These are phyloP conservation scores for Wickerhamiella azyma DNA, from an alignment of 805 yeast species.

Conservation along the genomic window DNA sequence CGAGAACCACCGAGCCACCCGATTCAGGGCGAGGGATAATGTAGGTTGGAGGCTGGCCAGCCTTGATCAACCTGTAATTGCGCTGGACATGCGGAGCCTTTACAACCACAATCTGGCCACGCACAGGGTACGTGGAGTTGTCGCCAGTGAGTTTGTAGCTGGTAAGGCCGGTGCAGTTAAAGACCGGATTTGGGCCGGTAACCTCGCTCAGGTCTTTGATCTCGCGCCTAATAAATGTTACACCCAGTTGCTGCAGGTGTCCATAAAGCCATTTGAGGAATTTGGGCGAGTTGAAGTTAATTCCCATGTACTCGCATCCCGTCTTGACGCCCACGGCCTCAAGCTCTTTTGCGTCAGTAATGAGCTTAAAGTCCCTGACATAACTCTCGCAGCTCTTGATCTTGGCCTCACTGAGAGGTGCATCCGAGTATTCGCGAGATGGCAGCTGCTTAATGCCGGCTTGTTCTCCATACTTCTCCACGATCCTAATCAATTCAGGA, in stretches of 20 bases:
- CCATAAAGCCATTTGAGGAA: constrained; percentile 37
- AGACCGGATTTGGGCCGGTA: constrained; percentile 33
- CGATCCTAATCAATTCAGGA: constrained; percentile 32
- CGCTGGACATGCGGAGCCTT: constrained; percentile 54
- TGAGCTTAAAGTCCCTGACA: constrained; percentile 33
- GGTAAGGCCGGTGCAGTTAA: constrained; percentile 70
- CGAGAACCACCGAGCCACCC: constrained; percentile 53
- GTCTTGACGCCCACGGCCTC: constrained; percentile 37
- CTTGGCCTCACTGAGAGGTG: constrained; percentile 33
- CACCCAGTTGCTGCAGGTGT: constrained; percentile 37
- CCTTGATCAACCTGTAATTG: constrained; percentile 27
- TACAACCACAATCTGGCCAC: constrained; percentile 70
- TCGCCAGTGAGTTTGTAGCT: constrained; percentile 57
- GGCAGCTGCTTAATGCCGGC: constrained; percentile 43
- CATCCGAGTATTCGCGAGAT: constrained; percentile 50
- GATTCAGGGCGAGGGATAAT: constrained; percentile 60
- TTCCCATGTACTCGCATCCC: constrained; percentile 45
- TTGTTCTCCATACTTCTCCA: constrained; percentile 36
- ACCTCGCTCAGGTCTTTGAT: constrained; percentile 48
- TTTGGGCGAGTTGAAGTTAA: constrained; percentile 62
- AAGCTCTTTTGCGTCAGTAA: constrained; percentile 28
- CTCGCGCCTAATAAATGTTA: constrained; percentile 34
- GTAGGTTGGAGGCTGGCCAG: constrained; percentile 37
- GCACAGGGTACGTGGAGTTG: constrained; percentile 46
- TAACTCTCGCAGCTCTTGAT: constrained; percentile 36